These are phyloP conservation scores for Aethionema arabicum DNA, from an alignment of 345 rosid species.

Conservation along the genomic window DNA sequence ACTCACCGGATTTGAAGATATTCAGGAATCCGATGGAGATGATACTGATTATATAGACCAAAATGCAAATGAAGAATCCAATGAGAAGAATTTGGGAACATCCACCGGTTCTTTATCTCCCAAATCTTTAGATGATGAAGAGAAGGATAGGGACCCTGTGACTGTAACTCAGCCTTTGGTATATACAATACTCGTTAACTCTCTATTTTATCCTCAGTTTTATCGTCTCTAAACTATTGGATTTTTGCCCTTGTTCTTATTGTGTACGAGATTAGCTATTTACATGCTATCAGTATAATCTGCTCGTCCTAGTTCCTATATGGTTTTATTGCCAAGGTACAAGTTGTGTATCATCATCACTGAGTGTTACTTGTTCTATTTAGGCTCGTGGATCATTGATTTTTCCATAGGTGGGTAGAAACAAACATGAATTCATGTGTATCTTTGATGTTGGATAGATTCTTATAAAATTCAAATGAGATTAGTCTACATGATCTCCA, in stretches of 20 bases:
- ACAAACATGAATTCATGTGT: too few species aligned
- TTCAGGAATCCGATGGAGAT: conserved; percentile 43
- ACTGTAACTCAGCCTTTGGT: conserved; percentile 38
- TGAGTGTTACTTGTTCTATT: conserved; percentile 4
- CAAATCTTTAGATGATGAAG: conserved; percentile 40
- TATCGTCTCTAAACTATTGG: background rate
- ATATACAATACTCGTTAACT: conserved; percentile 19
- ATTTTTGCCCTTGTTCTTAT: background rate
- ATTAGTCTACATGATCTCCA: background rate
- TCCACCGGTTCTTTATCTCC: conserved; percentile 27
- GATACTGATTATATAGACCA: conserved; percentile 40
- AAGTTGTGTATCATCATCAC: background rate
- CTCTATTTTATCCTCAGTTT: background rate
- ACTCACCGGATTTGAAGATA: conserved; percentile 33
- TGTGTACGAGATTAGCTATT: background rate
- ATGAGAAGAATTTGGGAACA: conserved; percentile 31
- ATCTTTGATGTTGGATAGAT: too few species aligned
- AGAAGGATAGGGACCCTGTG: conserved; percentile 34
- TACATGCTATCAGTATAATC: background rate
- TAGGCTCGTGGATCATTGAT: conserved; percentile 15
- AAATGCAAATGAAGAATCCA: conserved; percentile 35
- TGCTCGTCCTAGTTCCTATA: background rate
- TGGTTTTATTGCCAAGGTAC: background rate
- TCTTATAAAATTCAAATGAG: too few species aligned
- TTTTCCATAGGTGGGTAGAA: background rate